Base-by-base conservation (phyloP, 2,329 filamentous ascomycete genomes). In the Chaetothyriales sp. region DNA sequence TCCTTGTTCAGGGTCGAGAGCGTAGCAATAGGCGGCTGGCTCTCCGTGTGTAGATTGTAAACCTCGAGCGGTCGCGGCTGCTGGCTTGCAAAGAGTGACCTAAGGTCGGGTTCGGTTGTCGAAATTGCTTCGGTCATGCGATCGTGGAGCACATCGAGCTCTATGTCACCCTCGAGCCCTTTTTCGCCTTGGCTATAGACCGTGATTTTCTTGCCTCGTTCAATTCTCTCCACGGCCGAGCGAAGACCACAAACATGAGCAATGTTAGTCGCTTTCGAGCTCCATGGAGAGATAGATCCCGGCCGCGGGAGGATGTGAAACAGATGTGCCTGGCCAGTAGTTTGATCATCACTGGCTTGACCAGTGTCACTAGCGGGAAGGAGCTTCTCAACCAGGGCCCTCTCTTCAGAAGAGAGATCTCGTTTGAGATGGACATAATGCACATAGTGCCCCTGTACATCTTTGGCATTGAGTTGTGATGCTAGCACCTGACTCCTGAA, bases 201-300 rank as follows among this genome's bases (percentile, higher is more conserved):
- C 13, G 82, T 83, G 56, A 97, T 77, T 61, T 85, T 77, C 62
- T 92, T 80, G 49, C 89, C 92, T 60, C 89, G 81, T 71, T 98
- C 92, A 60, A 97, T 86, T 53, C 90, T 83, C 64, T 83, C 76
- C 47, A 83, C 78, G 28, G 85, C 77, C 50, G 80, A 69, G 44
- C 82, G 80, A 54, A 97, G 73, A 22, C 86, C 89, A 66, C 90
- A 97, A 29, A 95, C 90, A 59, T 92, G 82, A 50, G 90, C 85
- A 66, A 97, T 95, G 66, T 82, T 90, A 46, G 90, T 95, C 25
- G 89, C 90, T 69, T 95, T 89, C 52, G 89, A 95, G 70, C 89
- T 95, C 92, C 92, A 98, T 65, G 92, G 92, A 43, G 89, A 95
- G 60, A 94, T 82, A 1, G 81, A 89, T 62, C 81, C 81, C 18